Evolutionary conservation across 129 eudicot species (phyloP).

Genomic region (Smallanthus sonchifolius): DNA sequence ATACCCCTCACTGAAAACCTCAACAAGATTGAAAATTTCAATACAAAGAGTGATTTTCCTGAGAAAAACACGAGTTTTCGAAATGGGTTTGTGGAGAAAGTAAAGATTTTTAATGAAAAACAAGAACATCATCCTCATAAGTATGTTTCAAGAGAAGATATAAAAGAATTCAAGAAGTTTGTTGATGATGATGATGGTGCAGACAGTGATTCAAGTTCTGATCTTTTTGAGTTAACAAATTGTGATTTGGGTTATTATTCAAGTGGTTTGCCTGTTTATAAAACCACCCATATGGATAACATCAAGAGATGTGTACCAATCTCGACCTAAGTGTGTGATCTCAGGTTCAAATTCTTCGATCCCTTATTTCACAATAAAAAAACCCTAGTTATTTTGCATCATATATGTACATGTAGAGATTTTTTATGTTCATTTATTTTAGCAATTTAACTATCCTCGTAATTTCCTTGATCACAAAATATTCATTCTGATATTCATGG

Average conservation of each 20-base stretch:
- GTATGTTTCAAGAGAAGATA: conserved; percentile 24
- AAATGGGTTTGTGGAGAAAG: conserved; percentile 29
- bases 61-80: conserved; percentile 23
- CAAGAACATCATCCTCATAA: conserved; percentile 10
- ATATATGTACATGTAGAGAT: not conserved
- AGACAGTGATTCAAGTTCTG: conserved; percentile 97
- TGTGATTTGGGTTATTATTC: conserved; percentile 67
- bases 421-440: not conserved
- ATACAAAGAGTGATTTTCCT: conserved; percentile 21
- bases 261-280: conserved; percentile 79
- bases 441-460: not conserved
- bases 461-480: not conserved
- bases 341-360: not conserved
- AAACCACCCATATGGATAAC: conserved; percentile 61
- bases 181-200: conserved; percentile 47
- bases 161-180: conserved; percentile 38
- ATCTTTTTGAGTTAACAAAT: conserved; percentile 77
- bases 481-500: too few relatives aligned
- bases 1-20: conserved; percentile 27
- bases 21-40: conserved; percentile 39
- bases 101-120: conserved; percentile 14
- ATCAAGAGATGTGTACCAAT: conserved; percentile 69
- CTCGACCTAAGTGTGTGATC: conserved; percentile 20
- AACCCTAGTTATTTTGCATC: not conserved
- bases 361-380: not conserved